A percentile compares a stretch with the other conserved stretches of the same genome.
Evolutionary conservation across 2,329 filamentous ascomycete genomes (phyloP).

Genomic region (Triangularia verruculosa): DNA sequence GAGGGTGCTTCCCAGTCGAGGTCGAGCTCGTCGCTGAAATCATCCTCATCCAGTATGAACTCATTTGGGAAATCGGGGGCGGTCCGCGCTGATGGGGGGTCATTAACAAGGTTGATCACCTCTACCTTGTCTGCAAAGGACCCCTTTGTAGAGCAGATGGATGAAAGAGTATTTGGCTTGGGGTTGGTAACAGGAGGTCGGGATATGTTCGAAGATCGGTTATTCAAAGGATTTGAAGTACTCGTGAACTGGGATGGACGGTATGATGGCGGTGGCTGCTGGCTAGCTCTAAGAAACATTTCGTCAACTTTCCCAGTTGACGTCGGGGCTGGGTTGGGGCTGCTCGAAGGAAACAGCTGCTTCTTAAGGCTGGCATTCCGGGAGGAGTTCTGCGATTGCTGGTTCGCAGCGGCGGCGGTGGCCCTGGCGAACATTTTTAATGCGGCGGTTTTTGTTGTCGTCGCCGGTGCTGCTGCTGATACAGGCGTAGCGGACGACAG

Average conservation of each 20-base stretch:
- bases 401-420: constrained; percentile 39
- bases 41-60: constrained; percentile 68
- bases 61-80: constrained; percentile 25
- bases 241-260: constrained; percentile 21
- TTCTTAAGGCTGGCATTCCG: constrained; percentile 42
- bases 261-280: constrained; percentile 34
- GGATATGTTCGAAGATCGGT: constrained; percentile 36
- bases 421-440: constrained; percentile 22
- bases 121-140: constrained; percentile 46
- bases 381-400: constrained; percentile 27
- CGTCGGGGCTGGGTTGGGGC: constrained; percentile 39
- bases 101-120: constrained; percentile 37
- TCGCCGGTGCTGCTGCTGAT: constrained; percentile 1
- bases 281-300: constrained; percentile 43
- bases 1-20: constrained; percentile 62
- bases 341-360: constrained; percentile 57
- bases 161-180: constrained; percentile 33
- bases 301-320: constrained; percentile 48
- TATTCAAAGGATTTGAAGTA: constrained; percentile 30
- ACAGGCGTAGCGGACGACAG: background rate
- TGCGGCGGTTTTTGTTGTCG: constrained; percentile 5
- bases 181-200: constrained; percentile 19
- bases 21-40: constrained; percentile 82
- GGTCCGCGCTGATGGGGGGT: constrained; percentile 26
- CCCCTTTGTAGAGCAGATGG: constrained; percentile 44